Base-by-base conservation (phyloP, 2,329 filamentous ascomycete species). In the Boeremia lycopersici region DNA sequence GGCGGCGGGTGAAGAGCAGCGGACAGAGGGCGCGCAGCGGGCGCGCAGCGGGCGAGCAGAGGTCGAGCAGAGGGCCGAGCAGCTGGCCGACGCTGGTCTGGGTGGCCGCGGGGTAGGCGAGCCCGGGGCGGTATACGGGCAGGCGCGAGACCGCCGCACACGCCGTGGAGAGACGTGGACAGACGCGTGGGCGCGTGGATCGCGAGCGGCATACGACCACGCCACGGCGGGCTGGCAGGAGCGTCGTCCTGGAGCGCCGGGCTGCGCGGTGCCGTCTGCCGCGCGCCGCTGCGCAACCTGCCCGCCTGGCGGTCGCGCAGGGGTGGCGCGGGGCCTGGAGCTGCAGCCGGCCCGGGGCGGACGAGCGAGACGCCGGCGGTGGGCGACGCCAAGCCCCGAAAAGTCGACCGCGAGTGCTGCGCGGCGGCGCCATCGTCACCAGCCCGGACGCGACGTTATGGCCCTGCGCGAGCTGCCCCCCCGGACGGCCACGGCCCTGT, bases 381-480 rank as follows among this genome's bases (percentile, higher is more conserved):
- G 19, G 3, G 19, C 55, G 34, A 26, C 19, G 47, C 30, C 25
- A 39, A 65, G 60, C 59, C 60, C 61, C 64, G 60, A 45, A 23
- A 46, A 43, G 34, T 35, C 42, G 48, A 54, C 15, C 17, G 34
- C 34, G 31, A 44, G 52, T 56, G 57, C 53, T 31, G 43, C 34
- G n/a, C 11, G 2, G 34, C 3, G 34, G 34, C 34, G 34, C 17
- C 34, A 10, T 17, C 34, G 31, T 13, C n/a, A 25, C n/a, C 52
- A 46, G 33, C 55, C 51, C 47, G 53, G 30, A 29, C 59, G 48
- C 65, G 43, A 50, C 48, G 51, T 56, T 56, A 76, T 76, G 74
- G 73, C 72, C 29, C 65, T 76, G 58, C 72, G 72, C 53, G 70
- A 74, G 57, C 64, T 75, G 66, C 70, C 72, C 13, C 60, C 64